Conservation (phyloP, 2,329 filamentous ascomycete genomes). For the Botrytis deweyae region DNA sequence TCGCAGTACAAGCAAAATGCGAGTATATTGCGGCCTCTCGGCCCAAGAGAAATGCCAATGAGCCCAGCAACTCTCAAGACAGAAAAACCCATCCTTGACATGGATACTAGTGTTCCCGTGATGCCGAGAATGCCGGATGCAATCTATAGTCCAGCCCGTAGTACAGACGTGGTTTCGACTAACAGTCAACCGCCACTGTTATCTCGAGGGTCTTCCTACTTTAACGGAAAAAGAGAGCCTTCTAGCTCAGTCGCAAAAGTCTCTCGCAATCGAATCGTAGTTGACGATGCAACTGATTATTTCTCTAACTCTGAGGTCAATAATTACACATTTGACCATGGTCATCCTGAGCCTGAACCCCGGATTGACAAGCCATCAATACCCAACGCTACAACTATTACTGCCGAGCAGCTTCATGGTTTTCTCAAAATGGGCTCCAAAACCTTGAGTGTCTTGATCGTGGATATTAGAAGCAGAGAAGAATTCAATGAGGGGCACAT, state of each 20-base stretch:
- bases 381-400: conserved; percentile 33
- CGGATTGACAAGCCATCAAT: conserved; percentile 12
- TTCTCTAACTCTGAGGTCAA: conserved; percentile 28
- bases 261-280: conserved; percentile 28
- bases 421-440: conserved; percentile 58
- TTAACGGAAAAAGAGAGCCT: conserved; percentile 29
- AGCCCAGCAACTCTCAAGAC: conserved; percentile 29
- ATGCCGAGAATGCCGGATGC: conserved; percentile 41
- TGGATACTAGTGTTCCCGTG: conserved; percentile 29
- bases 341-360: background rate
- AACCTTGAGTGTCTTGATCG: conserved; percentile 68
- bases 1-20: conserved; percentile 16
- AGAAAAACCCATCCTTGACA: conserved; percentile 30
- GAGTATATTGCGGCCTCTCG: conserved; percentile 28
- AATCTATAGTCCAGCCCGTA: conserved; percentile 40
- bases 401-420: conserved; percentile 65
- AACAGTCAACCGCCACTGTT: conserved; percentile 34
- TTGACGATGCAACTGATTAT: conserved; percentile 32
- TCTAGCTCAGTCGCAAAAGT: conserved; percentile 34
- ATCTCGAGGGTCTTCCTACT: conserved; percentile 33
- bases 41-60: conserved; percentile 38
- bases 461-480: conserved; percentile 79
- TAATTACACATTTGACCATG: conserved; percentile 20
- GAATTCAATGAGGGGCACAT: conserved; percentile 89
- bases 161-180: conserved; percentile 30